Evolutionary conservation across 371 early-diverging fungal species (phyloP), one percentile per base, ranked within the genome.

Genomic region (Actinomortierella wolfii): DNA sequence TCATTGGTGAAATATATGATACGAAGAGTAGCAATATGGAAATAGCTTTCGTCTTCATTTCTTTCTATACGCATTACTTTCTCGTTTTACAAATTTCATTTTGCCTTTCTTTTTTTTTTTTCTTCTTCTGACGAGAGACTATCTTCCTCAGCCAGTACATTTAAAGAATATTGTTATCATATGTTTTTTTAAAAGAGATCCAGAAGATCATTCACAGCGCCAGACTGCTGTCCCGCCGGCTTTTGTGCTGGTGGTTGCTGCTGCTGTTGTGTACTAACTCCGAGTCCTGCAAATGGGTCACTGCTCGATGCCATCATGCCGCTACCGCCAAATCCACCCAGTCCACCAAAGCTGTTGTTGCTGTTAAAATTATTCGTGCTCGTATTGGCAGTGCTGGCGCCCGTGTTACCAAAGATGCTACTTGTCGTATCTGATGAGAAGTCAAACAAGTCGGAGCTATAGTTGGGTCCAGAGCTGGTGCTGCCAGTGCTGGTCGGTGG

Each of bases 381-480:
- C 34, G 34, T 6, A 11, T 11, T 11, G 11, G 34, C 34, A 34
- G 34, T 6, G 34, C 34, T 34, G 34, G 34, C 34, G 11, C 34
- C 34, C 34, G 34, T 34, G 34, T 11, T 34, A 11, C 55, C 26
- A 15, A 52, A 34, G 8, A 45, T 43, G 13, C 60, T 51, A 17
- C 46, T 39, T 6, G 59, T 41, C 68, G 59, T 62, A 41, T 68
- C 68, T 9, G 68, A 58, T 0, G 63, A 62, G 49, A 68, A 58
- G 24, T 63, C 68, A 56, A 68, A 63, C 59, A 68, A 28, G 20
- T 68, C 68, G 23, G 64, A 58, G 26, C 45, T 68, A 21, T 68
- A 63, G 45, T 63, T 63, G 23, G 62, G 50, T 49, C 57, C 62
- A 34, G 34, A 6, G 34, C 34, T 59, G n/a, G n/a, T n/a, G 45